A percentile compares a stretch with the other conserved stretches of the same genome.
Conservation (phyloP, 495 filamentous ascomycete species). For the Elasticomyces elasticus region DNA sequence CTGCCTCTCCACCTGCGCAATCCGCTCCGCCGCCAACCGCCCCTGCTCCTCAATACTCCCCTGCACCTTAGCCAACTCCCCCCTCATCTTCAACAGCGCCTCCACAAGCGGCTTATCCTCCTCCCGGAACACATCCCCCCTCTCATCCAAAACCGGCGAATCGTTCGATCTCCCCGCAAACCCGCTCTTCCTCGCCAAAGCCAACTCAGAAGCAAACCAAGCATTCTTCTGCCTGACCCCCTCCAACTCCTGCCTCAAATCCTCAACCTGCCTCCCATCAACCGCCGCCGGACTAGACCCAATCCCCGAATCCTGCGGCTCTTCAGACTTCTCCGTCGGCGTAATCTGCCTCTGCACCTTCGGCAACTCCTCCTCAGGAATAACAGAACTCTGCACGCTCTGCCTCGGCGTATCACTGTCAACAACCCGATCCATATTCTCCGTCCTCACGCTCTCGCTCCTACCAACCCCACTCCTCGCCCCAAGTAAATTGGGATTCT, state of each 20-base stretch:
- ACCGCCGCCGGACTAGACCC: slow-evolving; percentile 30
- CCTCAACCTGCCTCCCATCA: slow-evolving; percentile 41
- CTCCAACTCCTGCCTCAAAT: slow-evolving; percentile 73
- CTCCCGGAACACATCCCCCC: slow-evolving; percentile 70
- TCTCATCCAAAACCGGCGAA: slow-evolving; percentile 66
- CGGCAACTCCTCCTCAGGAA: slow-evolving; percentile 8
- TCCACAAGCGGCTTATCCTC: slow-evolving; percentile 89
- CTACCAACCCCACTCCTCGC: no score
- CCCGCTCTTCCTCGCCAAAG: slow-evolving; percentile 77
- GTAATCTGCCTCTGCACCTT: slow-evolving; percentile 6
- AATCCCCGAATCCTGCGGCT: slow-evolving; percentile 29
- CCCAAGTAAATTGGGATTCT: no score
- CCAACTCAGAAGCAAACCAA: slow-evolving; percentile 93
- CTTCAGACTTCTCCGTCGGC: slow-evolving; percentile 1
- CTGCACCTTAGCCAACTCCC: slow-evolving; percentile 76
- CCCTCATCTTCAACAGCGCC: slow-evolving; percentile 81
- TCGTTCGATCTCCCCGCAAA: slow-evolving; percentile 60
- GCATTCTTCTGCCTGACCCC: slow-evolving; percentile 72
- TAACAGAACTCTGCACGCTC: neutral
- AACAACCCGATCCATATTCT: slow-evolving; percentile 2
- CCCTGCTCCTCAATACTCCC: slow-evolving; percentile 78
- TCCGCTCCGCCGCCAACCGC: slow-evolving; percentile 68
- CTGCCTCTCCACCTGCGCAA: slow-evolving; percentile 88
- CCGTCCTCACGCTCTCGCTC: neutral
- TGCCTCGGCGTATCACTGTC: slow-evolving; percentile 10